Evolutionary conservation across 768 basidiomycete species (phyloP).

Genomic region (Phanerochaete carnosa): DNA sequence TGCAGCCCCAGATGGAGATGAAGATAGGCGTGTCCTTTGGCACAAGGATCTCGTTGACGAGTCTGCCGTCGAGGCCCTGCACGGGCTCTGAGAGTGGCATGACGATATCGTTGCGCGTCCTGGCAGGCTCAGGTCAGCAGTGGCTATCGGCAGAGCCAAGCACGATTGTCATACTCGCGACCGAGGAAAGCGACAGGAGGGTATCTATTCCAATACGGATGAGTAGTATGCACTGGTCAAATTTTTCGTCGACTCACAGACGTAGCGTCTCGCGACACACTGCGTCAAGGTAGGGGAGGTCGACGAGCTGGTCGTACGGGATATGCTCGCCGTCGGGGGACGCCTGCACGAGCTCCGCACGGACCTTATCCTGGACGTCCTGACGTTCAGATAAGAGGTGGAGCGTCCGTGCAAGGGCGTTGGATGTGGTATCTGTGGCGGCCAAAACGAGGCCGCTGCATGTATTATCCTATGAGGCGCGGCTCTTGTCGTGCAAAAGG

Average conservation of each 20-base stretch:
- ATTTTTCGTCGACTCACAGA: slow-evolving; percentile 23
- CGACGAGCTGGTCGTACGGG: slow-evolving; percentile 19
- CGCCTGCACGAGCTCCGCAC: slow-evolving; percentile 7
- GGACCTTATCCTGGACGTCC: slow-evolving; percentile 10
- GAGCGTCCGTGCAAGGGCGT: slow-evolving; percentile 2
- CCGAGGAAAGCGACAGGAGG: slow-evolving; percentile 41
- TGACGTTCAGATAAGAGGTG: slow-evolving; percentile 6
- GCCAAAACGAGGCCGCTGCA: slow-evolving; percentile 5
- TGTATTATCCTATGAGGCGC: not conserved
- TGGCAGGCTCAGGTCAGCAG: not conserved
- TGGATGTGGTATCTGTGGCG: slow-evolving; percentile 14
- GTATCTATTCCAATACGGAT: slow-evolving; percentile 24
- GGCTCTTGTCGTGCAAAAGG: no score
- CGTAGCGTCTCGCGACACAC: slow-evolving; percentile 60
- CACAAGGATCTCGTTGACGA: slow-evolving; percentile 38
- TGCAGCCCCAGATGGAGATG: slow-evolving; percentile 43
- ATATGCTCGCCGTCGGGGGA: slow-evolving; percentile 10
- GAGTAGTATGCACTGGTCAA: not conserved
- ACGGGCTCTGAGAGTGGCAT: slow-evolving; percentile 55
- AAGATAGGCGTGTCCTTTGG: slow-evolving; percentile 44
- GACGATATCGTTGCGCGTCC: slow-evolving; percentile 50
- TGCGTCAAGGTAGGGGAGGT: slow-evolving; percentile 61
- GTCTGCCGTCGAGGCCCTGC: slow-evolving; percentile 37
- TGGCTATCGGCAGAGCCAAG: not conserved
- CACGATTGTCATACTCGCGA: slow-evolving; percentile 11